Conservation (phyloP, 2,329 filamentous ascomycete genomes). For the Trichophyton benhamiae region DNA sequence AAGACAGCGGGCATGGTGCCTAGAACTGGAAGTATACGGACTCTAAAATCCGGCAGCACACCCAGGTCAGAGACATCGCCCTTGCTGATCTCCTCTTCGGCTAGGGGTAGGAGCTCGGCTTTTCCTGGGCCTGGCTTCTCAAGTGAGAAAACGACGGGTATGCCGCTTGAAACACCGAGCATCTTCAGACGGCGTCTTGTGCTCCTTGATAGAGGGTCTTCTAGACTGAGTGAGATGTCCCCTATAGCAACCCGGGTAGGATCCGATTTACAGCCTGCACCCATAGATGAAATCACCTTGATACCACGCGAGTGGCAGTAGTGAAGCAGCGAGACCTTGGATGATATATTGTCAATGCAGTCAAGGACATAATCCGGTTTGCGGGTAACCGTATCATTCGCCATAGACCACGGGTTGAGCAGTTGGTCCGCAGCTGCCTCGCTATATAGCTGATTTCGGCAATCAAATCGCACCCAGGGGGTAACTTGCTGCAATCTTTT, state of each 20-base stretch:
- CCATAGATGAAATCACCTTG: conserved; percentile 87
- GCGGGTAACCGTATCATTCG: conserved; percentile 32
- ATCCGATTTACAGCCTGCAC: conserved; percentile 84
- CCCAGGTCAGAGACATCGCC: conserved; percentile 77
- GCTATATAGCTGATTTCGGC: conserved; percentile 72
- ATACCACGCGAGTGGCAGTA: conserved; percentile 71
- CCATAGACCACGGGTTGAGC: conserved; percentile 50
- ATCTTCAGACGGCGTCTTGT: conserved; percentile 68
- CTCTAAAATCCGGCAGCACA: conserved; percentile 81
- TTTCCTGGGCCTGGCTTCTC: conserved; percentile 86
- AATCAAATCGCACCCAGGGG: conserved; percentile 85
- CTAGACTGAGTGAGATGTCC: conserved; percentile 76
- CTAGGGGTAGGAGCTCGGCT: conserved; percentile 72
- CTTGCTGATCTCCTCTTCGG: conserved; percentile 78
- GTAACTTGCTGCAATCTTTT: conserved; percentile 71
- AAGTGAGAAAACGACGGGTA: conserved; percentile 83
- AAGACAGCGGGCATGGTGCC: conserved; percentile 98
- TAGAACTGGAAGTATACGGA: conserved; percentile 85
- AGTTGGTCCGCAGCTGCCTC: conserved; percentile 52
- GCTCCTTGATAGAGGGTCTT: conserved; percentile 76
- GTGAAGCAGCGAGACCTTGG: conserved; percentile 78
- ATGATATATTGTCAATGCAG: conserved; percentile 96
- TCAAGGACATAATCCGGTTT: conserved; percentile 84
- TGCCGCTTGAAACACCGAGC: conserved; percentile 67
- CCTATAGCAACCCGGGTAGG: conserved; percentile 76